Percentiles rank a stretch among this genome's conserved stretches.
Conservation (phyloP, 805 yeast species). For the Priceomyces medius region DNA sequence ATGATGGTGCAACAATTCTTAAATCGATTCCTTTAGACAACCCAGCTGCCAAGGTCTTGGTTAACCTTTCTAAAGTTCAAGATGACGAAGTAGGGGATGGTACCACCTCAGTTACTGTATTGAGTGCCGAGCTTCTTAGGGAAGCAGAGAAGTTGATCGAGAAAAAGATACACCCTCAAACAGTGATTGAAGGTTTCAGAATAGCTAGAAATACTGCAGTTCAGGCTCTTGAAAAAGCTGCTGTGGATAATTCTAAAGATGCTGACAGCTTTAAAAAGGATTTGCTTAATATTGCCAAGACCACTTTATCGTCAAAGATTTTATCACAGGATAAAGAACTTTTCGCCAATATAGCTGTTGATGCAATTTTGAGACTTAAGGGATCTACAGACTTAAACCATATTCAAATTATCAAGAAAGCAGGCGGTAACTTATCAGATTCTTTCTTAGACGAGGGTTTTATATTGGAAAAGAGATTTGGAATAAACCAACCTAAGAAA, state of each 20-base stretch:
- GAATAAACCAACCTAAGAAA: slow-evolving; percentile 89
- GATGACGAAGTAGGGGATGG: slow-evolving; percentile 99
- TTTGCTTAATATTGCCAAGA: slow-evolving; percentile 81
- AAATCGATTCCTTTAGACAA: slow-evolving; percentile 93
- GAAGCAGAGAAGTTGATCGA: slow-evolving; percentile 94
- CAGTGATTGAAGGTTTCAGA: slow-evolving; percentile 93
- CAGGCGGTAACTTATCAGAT: slow-evolving; percentile 89
- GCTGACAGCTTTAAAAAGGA: slow-evolving; percentile 67
- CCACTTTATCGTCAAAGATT: slow-evolving; percentile 91
- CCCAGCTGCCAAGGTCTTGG: slow-evolving; percentile 95
- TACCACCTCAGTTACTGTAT: slow-evolving; percentile 90
- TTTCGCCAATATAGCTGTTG: slow-evolving; percentile 88
- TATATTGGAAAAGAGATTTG: slow-evolving; percentile 86
- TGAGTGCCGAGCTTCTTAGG: slow-evolving; percentile 85
- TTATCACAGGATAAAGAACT: slow-evolving; percentile 91
- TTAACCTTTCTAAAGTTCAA: slow-evolving; percentile 91
- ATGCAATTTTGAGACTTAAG: slow-evolving; percentile 83
- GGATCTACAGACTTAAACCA: slow-evolving; percentile 88
- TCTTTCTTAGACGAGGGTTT: slow-evolving; percentile 96
- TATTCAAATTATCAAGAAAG: slow-evolving; percentile 88
- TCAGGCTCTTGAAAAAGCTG: slow-evolving; percentile 68
- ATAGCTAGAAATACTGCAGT: slow-evolving; percentile 86
- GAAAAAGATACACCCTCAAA: slow-evolving; percentile 94
- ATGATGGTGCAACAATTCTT: slow-evolving; percentile 97
- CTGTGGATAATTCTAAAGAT: slow-evolving; percentile 69